Evolutionary conservation across 108 stramenopile species (phyloP), one percentile per base, ranked within the genome.

Genomic region (Pseudonitzschia pungens): DNA sequence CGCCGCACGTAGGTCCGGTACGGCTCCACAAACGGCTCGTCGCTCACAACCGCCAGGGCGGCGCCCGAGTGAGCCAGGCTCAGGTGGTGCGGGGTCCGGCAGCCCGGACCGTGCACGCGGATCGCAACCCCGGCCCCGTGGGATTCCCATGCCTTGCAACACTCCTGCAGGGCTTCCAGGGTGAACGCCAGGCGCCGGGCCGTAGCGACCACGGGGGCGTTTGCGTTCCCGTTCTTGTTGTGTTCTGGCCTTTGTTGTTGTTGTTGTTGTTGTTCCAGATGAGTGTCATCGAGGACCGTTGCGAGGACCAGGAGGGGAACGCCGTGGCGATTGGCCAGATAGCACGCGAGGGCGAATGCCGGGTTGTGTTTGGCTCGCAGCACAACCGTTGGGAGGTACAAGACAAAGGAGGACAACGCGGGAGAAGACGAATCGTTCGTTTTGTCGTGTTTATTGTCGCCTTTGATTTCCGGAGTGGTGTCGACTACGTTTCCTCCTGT

Each of bases 21-120:
- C 3, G 87, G 87, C n/a, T 77, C 68, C n/a, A 88, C 87, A 78
- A 88, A 88, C 10, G 87, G 82, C 77, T 88, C 87, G 48, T 88
- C 87, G 21, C 64, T 71, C 2, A 88, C 85, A 2, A 88, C 87
- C 12, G 81, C 81, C 20, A 55, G 14, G 9, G 84, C n/a, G n/a
- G n/a, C n/a, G n/a, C n/a, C 74, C 29, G 72, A 31, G n/a, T 69
- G 56, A 0, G 79, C 73, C 22, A 88, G 69, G 18, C 81, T 84
- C 72, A 88, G 69, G 68, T 88, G 81, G 77, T 88, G 83, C 4
- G 87, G 85, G 0, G 76, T 83, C 43, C 83, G 58, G 22, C 57
- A 54, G 65, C 69, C 75, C 21, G 73, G 62, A 2, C 80, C 84
- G 68, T 85, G 84, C 0, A 85, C 71, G 22, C 87, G 84, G 21